Conservation (phyloP, 2,329 filamentous ascomycete species). For the Plectosphaerella plurivora region DNA sequence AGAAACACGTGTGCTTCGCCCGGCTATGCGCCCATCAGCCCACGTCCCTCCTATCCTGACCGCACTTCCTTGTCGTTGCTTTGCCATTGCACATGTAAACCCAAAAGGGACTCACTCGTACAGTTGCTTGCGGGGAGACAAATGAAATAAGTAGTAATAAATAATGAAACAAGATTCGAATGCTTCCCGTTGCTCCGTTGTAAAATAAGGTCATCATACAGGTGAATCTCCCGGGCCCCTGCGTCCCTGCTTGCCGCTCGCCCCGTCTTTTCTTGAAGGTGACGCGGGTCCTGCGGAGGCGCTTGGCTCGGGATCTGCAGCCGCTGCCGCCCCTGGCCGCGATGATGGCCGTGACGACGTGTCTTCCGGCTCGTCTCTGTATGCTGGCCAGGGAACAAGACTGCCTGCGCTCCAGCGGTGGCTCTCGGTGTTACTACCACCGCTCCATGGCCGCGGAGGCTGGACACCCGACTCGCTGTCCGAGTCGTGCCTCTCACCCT, state of each 20-base stretch:
- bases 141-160: too few relatives aligned
- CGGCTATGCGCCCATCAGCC: background rate
- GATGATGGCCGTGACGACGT: background rate
- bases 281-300: background rate
- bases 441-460: slow-evolving; percentile 9
- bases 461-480: slow-evolving; percentile 11
- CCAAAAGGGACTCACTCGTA: too few relatives aligned
- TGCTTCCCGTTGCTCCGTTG: background rate
- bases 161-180: background rate
- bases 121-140: too few relatives aligned
- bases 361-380: slow-evolving; percentile 15
- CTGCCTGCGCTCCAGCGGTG: background rate
- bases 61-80: too few relatives aligned
- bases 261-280: background rate
- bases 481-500: background rate
- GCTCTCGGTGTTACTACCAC: background rate
- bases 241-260: slow-evolving; percentile 3
- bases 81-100: too few relatives aligned
- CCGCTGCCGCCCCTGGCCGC: slow-evolving; percentile 5
- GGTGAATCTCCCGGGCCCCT: slow-evolving; percentile 18
- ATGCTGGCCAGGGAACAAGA: slow-evolving; percentile 2
- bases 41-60: background rate
- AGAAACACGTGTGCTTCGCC: background rate
- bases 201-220: slow-evolving; percentile 23
- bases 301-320: slow-evolving; percentile 9